Evolutionary conservation across 805 yeast species (phyloP), one percentile per base, ranked within the genome.

Genomic region (fission yeast (Schizosaccharomyces pombe)): DNA sequence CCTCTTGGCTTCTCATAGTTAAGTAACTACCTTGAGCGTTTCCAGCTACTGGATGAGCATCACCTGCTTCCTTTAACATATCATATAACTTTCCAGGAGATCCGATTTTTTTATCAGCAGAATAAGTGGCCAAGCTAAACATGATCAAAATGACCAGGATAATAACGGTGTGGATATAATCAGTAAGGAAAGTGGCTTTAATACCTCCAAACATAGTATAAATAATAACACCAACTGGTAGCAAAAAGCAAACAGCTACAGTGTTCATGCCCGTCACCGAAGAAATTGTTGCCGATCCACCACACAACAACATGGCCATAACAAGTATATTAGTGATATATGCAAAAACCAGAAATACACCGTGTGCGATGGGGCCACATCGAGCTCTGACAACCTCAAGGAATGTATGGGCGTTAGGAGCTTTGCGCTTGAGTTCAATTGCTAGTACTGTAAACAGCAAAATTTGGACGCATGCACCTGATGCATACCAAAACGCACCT

Each of bases 381-480:
- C 97, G 73, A 0, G 78, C 80, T 60, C 75, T 78, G 59, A 87
- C 75, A 55, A 86, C 82, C 68, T 87, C 97, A 60, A 85, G 71
- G 66, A 82, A 87, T 1, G 95, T 85, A 68, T 87, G 96, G 1
- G 93, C 93, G 52, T 78, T 80, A 3, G 96, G 95, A 12, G 95
- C 95, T 59, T 79, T 77, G 63, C 80, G 81, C 66, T 87, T 87
- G 34, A 86, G 83, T 64, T 83, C 86, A 58, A 87, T 85, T 11
- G 95, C 95, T 56, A 85, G 67, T 49, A 85, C 79, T 1, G 94
- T 85, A 66, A 87, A 87, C 54, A 85, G 70, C 24, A 85, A 79
- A 60, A 87, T 82, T 65, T 87, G 96, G 55, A 83, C 85, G 55
- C 85, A 75, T 1, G 95, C 95, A 63, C 96, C 97, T 2, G 91